Evolutionary conservation across 805 yeast species (phyloP).

Genomic region (Monosporozyma unispora): DNA sequence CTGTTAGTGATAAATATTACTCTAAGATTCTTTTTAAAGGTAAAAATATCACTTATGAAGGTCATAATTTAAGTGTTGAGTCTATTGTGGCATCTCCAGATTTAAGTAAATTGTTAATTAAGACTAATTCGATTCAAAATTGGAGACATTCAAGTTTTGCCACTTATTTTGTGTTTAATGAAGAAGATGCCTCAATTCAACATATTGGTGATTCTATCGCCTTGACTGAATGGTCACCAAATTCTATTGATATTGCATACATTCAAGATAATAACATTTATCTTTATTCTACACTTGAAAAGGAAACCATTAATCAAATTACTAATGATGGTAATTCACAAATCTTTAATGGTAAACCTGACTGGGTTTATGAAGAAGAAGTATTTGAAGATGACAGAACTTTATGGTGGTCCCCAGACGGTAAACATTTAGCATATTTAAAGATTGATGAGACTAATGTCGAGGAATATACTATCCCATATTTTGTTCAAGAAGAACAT

Average conservation of each 20-base stretch:
- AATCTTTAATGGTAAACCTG: constrained; percentile 81
- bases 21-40: constrained; percentile 43
- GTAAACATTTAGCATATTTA: constrained; percentile 53
- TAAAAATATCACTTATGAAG: constrained; percentile 35
- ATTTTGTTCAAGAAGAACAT: constrained; percentile 51
- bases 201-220: constrained; percentile 31
- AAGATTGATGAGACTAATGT: constrained; percentile 68
- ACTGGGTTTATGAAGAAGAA: constrained; percentile 93
- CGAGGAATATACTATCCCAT: constrained; percentile 64
- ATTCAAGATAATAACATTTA: constrained; percentile 65
- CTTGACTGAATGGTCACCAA: constrained; percentile 65
- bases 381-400: constrained; percentile 63
- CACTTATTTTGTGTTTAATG: constrained; percentile 36
- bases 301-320: constrained; percentile 34
- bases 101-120: constrained; percentile 46
- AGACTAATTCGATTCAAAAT: constrained; percentile 52
- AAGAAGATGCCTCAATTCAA: constrained; percentile 18
- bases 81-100: constrained; percentile 59
- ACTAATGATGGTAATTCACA: constrained; percentile 64
- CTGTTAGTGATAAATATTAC: constrained; percentile 31
- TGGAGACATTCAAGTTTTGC: constrained; percentile 46
- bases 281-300: constrained; percentile 34
- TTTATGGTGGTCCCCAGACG: constrained; percentile 82
- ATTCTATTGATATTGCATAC: constrained; percentile 54
- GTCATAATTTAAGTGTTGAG: constrained; percentile 39